phyloP scores from a whole-genome alignment of 495 filamentous ascomycete genomes.

The Aeminium ludgeri region DNA sequence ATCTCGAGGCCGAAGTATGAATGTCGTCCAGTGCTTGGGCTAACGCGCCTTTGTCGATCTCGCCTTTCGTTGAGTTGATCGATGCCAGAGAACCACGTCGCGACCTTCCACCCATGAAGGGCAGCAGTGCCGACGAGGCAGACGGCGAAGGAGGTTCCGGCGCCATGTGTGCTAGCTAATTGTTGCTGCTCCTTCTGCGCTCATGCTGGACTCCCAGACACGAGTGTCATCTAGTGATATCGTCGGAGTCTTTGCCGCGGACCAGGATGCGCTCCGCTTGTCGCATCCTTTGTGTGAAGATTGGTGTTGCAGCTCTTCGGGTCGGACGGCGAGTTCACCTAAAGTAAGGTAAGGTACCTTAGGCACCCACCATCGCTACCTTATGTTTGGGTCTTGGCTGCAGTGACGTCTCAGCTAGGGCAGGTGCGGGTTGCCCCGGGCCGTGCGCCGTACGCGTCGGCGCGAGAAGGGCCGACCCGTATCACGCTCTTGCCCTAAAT shows the following conservation, averaged over 20 bases:
- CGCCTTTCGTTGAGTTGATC: constrained; percentile 32
- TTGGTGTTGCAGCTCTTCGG: background rate
- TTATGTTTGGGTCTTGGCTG: no score
- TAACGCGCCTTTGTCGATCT: constrained; percentile 51
- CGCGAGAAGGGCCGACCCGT: no score
- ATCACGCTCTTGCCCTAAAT: no score
- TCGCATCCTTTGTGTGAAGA: background rate
- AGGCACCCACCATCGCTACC: no score
- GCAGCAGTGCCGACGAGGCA: constrained; percentile 12
- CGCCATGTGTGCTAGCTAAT: constrained; percentile 7
- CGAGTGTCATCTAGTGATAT: background rate
- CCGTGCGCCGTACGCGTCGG: background rate
- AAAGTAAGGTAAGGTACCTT: background rate
- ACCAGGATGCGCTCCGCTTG: background rate
- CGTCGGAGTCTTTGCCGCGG: background rate
- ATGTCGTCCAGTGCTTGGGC: constrained; percentile 67
- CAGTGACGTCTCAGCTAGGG: no score
- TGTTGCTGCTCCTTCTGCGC: background rate
- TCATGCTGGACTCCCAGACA: constrained; percentile 5
- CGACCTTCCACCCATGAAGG: constrained; percentile 24
- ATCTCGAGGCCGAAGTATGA: constrained; percentile 64
- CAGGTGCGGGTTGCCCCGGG: background rate
- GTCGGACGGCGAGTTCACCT: no score
- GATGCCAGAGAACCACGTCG: constrained; percentile 51
- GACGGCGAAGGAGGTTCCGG: constrained; percentile 15